Evolutionary conservation across 2,329 filamentous ascomycete genomes (phyloP).

Genomic region (Arachnopeziza araneosa): DNA sequence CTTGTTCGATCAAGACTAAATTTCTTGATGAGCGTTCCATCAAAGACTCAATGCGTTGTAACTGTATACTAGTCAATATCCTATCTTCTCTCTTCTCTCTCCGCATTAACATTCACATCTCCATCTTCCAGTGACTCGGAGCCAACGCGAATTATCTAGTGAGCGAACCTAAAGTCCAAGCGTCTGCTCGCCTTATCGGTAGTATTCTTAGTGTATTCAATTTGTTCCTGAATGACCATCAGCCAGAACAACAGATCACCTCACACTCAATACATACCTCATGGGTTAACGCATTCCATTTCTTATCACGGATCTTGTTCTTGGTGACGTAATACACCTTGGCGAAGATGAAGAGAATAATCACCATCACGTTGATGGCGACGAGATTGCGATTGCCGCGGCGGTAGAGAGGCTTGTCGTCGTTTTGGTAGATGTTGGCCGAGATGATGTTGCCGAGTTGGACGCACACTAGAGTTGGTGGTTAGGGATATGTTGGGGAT

Average conservation of each 20-base stretch:
- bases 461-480: constrained; percentile 11
- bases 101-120: too few relatives aligned
- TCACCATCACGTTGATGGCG: constrained; percentile 40
- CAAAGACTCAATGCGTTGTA: too few relatives aligned
- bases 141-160: neutral
- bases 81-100: too few relatives aligned
- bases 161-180: neutral
- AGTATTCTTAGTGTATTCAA: neutral
- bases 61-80: too few relatives aligned
- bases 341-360: constrained; percentile 43
- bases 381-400: constrained; percentile 53
- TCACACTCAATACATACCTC: neutral
- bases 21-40: too few relatives aligned
- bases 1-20: too few relatives aligned
- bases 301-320: constrained; percentile 37
- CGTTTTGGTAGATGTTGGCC: constrained; percentile 43
- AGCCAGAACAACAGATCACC: neutral
- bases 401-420: constrained; percentile 50
- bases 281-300: constrained; percentile 33
- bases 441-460: constrained; percentile 38
- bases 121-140: too few relatives aligned
- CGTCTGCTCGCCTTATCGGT: neutral
- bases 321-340: constrained; percentile 43
- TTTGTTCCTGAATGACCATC: neutral
- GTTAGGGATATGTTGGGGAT: neutral